Evolutionary conservation across 2,329 filamentous ascomycete genomes (phyloP).

Genomic region (Aspergillus tanneri): DNA sequence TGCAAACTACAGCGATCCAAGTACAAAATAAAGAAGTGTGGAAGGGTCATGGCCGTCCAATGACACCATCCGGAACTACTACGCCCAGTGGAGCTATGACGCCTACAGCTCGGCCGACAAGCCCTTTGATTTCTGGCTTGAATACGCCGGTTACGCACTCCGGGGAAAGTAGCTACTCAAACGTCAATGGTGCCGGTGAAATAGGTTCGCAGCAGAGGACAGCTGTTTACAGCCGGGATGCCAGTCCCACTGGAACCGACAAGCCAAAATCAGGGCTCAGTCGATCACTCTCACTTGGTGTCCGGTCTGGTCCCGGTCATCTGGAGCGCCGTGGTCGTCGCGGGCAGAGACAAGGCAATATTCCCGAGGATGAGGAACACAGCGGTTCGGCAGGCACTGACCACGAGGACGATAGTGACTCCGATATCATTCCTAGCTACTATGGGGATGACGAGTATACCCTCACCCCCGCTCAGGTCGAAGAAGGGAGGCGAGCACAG

Average conservation of each 20-base stretch:
- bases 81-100: slow-evolving; percentile 42
- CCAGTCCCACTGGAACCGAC: slow-evolving; percentile 32
- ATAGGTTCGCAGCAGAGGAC: slow-evolving; percentile 39
- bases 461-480: slow-evolving; percentile 35
- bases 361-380: slow-evolving; percentile 32
- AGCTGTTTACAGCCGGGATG: slow-evolving; percentile 41
- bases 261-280: slow-evolving; percentile 34
- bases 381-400: slow-evolving; percentile 24
- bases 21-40: slow-evolving; percentile 50
- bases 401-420: slow-evolving; percentile 38
- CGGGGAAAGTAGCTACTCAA: slow-evolving; percentile 30
- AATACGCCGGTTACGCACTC: slow-evolving; percentile 37
- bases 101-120: slow-evolving; percentile 8
- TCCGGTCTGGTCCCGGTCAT: slow-evolving; percentile 43
- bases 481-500: slow-evolving; percentile 32
- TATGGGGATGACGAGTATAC: slow-evolving; percentile 43
- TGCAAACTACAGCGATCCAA: slow-evolving; percentile 61
- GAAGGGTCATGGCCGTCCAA: slow-evolving; percentile 33
- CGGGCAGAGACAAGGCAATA: slow-evolving; percentile 26
- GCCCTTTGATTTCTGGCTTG: slow-evolving; percentile 28
- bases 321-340: slow-evolving; percentile 30
- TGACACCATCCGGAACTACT: slow-evolving; percentile 44
- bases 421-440: slow-evolving; percentile 38
- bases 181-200: slow-evolving; percentile 32
- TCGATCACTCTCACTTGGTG: slow-evolving; percentile 41